phyloP scores from a whole-genome alignment of 2,329 filamentous ascomycete species.

The Pseudocercospora macadamiae region DNA sequence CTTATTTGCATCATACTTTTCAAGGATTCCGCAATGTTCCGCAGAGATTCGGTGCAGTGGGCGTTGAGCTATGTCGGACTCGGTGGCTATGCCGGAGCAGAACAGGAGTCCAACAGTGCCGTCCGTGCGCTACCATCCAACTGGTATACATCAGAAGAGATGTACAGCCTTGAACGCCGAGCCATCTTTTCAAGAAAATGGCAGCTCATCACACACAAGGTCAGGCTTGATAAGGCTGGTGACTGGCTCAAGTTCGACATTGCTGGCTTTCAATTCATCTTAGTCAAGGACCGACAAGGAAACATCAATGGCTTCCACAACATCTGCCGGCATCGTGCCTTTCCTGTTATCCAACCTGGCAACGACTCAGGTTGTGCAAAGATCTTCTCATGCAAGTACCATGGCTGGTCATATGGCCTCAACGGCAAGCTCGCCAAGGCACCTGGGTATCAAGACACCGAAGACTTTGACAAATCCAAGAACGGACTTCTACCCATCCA shows the following conservation, averaged over 20 bases:
- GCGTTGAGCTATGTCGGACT: slow-evolving; percentile 43
- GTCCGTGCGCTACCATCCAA: slow-evolving; percentile 46
- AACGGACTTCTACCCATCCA: slow-evolving; percentile 62
- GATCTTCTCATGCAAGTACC: slow-evolving; percentile 63
- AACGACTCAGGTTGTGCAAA: slow-evolving; percentile 52
- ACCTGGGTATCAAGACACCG: slow-evolving; percentile 59
- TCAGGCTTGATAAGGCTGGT: slow-evolving; percentile 32
- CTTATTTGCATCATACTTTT: slow-evolving; percentile 7
- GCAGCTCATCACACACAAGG: slow-evolving; percentile 40
- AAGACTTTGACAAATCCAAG: slow-evolving; percentile 59
- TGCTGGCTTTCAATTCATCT: slow-evolving; percentile 60
- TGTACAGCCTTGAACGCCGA: slow-evolving; percentile 51
- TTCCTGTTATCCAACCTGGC: slow-evolving; percentile 56
- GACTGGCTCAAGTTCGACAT: slow-evolving; percentile 54
- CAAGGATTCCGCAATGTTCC: slow-evolving; percentile 11
- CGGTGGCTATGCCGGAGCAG: slow-evolving; percentile 29
- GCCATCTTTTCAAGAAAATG: slow-evolving; percentile 47
- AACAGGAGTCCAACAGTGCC: slow-evolving; percentile 35
- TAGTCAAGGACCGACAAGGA: slow-evolving; percentile 54
- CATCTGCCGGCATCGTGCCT: slow-evolving; percentile 64
- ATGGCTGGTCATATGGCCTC: slow-evolving; percentile 65
- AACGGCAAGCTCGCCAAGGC: slow-evolving; percentile 63
- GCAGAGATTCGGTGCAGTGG: slow-evolving; percentile 16
- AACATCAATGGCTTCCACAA: slow-evolving; percentile 65
- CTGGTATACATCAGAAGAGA: slow-evolving; percentile 48